These are phyloP conservation scores for Vaccinium myrtillus DNA, from an alignment of 148 eudicot genomes.

Conservation along the genomic window DNA sequence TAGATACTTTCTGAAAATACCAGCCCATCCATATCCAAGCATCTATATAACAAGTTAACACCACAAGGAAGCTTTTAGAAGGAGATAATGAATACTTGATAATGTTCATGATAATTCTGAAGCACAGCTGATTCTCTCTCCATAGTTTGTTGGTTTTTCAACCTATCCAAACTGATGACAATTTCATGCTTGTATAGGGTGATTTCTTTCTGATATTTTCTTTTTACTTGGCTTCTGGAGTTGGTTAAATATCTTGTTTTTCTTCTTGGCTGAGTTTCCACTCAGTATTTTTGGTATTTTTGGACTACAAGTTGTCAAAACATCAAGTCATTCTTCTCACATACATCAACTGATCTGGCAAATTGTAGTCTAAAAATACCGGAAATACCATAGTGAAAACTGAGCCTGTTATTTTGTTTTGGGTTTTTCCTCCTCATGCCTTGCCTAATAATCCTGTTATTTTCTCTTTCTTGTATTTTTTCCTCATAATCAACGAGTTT, in stretches of 20 bases:
- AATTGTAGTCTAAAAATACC: no score
- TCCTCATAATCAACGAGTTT: not conserved
- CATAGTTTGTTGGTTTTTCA: no score
- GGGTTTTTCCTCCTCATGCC: not conserved
- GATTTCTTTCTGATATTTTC: no score
- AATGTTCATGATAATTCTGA: no score
- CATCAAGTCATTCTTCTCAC: no score
- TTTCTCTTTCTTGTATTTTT: not conserved
- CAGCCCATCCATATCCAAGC: slow-evolving; percentile 67
- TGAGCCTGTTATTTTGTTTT: no score
- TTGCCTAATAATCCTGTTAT: not conserved
- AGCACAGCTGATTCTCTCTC: no score
- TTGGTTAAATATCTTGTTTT: not conserved
- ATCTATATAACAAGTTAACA: slow-evolving; percentile 22
- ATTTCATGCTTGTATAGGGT: not conserved
- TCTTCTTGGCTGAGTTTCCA: not conserved
- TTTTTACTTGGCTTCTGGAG: no score
- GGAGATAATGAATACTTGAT: not conserved
- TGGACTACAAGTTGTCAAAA: no score
- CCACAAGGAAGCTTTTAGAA: not conserved
- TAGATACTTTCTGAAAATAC: slow-evolving; percentile 36
- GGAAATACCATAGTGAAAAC: no score
- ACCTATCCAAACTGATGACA: not conserved
- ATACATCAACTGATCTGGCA: no score
- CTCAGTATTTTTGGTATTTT: no score